These are phyloP conservation scores for Malassezia restricta DNA, from an alignment of 1,284 basidiomycete genomes.

Conservation along the genomic window DNA sequence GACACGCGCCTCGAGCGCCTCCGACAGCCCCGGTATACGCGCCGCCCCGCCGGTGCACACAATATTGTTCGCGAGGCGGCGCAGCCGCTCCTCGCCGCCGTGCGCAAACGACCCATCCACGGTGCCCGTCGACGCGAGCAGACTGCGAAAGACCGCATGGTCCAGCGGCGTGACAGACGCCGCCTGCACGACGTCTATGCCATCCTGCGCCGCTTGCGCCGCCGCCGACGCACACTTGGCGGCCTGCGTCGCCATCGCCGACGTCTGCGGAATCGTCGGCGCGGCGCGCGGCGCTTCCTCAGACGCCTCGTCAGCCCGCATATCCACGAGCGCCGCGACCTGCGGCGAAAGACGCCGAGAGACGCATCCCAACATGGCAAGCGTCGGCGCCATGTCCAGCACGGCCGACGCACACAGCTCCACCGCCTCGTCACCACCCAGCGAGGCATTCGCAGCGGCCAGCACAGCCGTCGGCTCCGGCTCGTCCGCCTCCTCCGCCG, in stretches of 20 bases:
- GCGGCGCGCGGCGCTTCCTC: neutral
- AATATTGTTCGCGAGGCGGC: constrained; percentile 75
- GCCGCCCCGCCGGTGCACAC: constrained; percentile 73
- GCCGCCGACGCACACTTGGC: constrained; percentile 5
- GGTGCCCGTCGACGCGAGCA: constrained; percentile 53
- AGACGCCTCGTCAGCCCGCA: neutral
- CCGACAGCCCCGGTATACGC: constrained; percentile 47
- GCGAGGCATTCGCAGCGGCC: constrained; percentile 3
- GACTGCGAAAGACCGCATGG: constrained; percentile 67
- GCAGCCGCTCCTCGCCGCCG: constrained; percentile 68
- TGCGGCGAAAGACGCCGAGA: constrained; percentile 23
- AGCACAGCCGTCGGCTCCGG: constrained; percentile 4
- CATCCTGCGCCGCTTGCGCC: neutral
- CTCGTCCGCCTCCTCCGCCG: constrained; percentile 2
- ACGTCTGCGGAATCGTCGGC: neutral
- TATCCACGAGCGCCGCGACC: constrained; percentile 8
- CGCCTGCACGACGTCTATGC: constrained; percentile 67
- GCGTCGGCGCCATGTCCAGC: constrained; percentile 26
- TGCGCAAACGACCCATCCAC: constrained; percentile 12
- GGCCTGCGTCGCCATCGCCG: constrained; percentile 7
- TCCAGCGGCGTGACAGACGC: constrained; percentile 84
- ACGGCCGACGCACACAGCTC: constrained; percentile 22
- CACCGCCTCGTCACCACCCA: constrained; percentile 24
- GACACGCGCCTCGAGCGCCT: constrained; percentile 40
- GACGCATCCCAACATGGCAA: constrained; percentile 31